Evolutionary conservation across 139 green algal genomes (phyloP).

Genomic region (Micractinium sp.): DNA sequence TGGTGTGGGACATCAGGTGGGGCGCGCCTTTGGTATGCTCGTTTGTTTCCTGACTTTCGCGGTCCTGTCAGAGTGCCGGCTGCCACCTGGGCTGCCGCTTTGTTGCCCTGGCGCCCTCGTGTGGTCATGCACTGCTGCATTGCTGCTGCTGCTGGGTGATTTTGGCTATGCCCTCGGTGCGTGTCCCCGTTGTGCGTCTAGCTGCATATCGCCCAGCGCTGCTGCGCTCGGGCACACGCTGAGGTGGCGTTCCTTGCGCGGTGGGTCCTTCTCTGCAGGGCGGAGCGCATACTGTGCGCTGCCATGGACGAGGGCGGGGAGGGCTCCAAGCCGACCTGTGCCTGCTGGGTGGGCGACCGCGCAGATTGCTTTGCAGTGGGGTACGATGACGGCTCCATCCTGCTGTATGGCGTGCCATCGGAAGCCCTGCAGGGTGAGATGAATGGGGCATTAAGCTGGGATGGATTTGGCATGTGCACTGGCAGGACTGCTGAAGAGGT

Average conservation of each 20-base stretch:
- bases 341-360: conserved; percentile 66
- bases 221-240: neutral
- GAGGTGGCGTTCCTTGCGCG: neutral
- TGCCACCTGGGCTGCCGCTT: neutral
- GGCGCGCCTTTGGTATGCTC: neutral
- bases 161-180: no score
- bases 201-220: neutral
- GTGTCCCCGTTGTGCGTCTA: no score
- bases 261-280: neutral
- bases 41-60: no score
- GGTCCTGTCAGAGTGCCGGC: no score
- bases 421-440: conserved; percentile 22
- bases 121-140: neutral
- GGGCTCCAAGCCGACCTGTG: conserved; percentile 46
- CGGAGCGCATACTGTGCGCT: conserved; percentile 34
- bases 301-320: conserved; percentile 24
- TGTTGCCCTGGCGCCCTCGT: neutral
- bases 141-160: neutral
- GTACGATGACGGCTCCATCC: conserved; percentile 66
- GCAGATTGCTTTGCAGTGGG: conserved; percentile 68
- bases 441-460: neutral
- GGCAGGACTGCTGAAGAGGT: no score
- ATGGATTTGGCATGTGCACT: no score
- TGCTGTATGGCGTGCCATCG: conserved; percentile 60
- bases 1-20: conserved; percentile 60